Percentiles rank a stretch among this genome's conserved stretches.
phyloP scores from a whole-genome alignment of 192 early-diverging fungal genomes.

The Mortierella claussenii region DNA sequence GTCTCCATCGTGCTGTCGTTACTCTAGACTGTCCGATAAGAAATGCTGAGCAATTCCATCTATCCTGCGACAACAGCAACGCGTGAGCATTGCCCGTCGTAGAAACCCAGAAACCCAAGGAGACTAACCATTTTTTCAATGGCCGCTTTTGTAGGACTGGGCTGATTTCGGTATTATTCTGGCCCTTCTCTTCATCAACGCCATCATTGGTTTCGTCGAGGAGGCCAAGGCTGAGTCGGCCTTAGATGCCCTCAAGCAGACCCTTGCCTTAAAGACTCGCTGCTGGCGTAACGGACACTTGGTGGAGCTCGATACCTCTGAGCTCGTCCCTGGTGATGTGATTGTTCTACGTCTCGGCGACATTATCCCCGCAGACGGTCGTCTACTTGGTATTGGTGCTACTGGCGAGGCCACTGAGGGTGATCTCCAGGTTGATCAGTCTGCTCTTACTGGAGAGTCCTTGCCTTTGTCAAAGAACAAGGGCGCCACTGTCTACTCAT shows the following conservation, averaged over 20 bases:
- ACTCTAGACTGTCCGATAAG: too few species aligned
- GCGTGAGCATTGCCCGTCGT: too few species aligned
- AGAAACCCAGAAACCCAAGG: too few species aligned
- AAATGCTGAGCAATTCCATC: too few species aligned
- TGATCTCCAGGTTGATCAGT: constrained; percentile 89
- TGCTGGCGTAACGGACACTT: constrained; percentile 81
- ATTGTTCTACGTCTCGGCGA: constrained; percentile 93
- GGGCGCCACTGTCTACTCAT: constrained; percentile 87
- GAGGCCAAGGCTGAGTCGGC: constrained; percentile 93
- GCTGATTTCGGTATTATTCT: constrained; percentile 86
- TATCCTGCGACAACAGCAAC: too few species aligned
- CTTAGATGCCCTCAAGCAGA: constrained; percentile 93
- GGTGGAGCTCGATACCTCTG: constrained; percentile 75
- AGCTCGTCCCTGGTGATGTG: constrained; percentile 91
- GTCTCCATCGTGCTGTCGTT: too few species aligned
- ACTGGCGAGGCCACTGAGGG: constrained; percentile 83
- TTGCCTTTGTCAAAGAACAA: constrained; percentile 86
- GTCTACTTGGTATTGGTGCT: constrained; percentile 79
- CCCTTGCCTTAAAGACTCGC: constrained; percentile 86
- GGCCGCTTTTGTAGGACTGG: constrained; percentile 22
- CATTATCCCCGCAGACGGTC: constrained; percentile 91
- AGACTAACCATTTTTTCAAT: background rate
- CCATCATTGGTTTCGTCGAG: constrained; percentile 91
- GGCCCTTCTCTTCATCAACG: constrained; percentile 84
- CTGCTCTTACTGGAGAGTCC: constrained; percentile 95